phyloP scores from a whole-genome alignment of 192 early-diverging fungal species.

The Coemansia sp. region DNA sequence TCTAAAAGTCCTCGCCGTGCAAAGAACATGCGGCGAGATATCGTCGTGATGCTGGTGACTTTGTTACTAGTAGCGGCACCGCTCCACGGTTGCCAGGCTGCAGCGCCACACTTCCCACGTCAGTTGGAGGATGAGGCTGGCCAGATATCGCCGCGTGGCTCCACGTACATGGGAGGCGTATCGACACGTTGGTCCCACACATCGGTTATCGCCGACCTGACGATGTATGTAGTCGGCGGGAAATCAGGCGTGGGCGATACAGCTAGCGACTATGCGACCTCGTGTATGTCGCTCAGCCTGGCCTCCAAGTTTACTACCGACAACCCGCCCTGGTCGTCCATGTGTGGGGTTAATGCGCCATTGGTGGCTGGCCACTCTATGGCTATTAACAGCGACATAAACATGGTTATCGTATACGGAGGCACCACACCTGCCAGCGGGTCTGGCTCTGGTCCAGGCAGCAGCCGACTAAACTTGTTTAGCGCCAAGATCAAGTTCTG shows the following conservation, averaged over 20 bases:
- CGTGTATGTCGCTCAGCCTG: conserved; percentile 37
- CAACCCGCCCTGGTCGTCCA: conserved; percentile 18
- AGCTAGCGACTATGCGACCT: conserved; percentile 19
- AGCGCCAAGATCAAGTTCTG: conserved; percentile 45
- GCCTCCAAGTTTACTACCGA: conserved; percentile 18
- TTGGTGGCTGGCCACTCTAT: conserved; percentile 35
- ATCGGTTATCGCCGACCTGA: conserved; percentile 41
- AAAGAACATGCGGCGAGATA: not conserved
- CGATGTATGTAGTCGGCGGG: conserved; percentile 48
- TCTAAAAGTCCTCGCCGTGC: not conserved
- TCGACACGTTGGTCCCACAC: conserved; percentile 33
- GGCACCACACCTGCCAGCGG: conserved; percentile 24
- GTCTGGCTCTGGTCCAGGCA: not conserved
- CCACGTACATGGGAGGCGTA: conserved; percentile 14
- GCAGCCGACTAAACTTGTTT: conserved; percentile 24
- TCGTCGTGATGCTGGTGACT: conserved; percentile 11
- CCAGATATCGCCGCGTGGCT: not conserved
- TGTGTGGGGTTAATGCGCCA: conserved; percentile 22
- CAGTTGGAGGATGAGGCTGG: not conserved
- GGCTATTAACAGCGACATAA: conserved; percentile 27
- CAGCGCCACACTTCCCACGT: not conserved
- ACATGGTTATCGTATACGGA: conserved; percentile 43
- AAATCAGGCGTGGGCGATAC: conserved; percentile 18
- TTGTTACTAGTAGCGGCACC: conserved; percentile 3
- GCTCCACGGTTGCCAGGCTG: conserved; percentile 10